Evolutionary conservation across 2,329 filamentous ascomycete species (phyloP), one percentile per base, ranked within the genome.

Genomic region (Trichoderma citrinoviride): DNA sequence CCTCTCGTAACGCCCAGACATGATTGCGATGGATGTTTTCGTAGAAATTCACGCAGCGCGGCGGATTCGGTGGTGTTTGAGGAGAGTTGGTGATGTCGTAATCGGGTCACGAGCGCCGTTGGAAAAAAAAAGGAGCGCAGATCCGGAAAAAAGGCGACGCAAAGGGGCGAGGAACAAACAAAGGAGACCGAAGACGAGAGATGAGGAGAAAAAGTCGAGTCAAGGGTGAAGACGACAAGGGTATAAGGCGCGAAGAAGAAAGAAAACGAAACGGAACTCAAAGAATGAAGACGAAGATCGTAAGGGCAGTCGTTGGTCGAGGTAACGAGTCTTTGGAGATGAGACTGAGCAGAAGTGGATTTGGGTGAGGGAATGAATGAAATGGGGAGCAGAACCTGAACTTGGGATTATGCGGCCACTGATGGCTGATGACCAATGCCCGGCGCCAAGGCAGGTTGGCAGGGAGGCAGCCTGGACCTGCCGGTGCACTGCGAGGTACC

Each of bases 1-100:
- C 79, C 84, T 79, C 73, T 86, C 85, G 73, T 88, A 88, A 56
- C 82, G 77, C 69, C 79, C 80, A 67, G 84, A 73, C 84, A 86
- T 86, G 70, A 72, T 77, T 74, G 67, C 54, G 47, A 27, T 15
- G 25, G 23, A 60, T 14, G 10, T 23, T 54, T 49, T 10, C 44
- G 40, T 46, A 25, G 8, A 52, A 40, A 37, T 41, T 61, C 64
- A 55, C 64, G 50, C 52, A 60, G 54, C 8, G 44, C 33, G 23
- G 61, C 17, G n/a, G 40, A 33, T 17, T 41, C 33, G 44, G 60
- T 27, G 47, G 27, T 43, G 21, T 40, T 61, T 43, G 54, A 40
- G 29, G 12, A 49, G 33, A 25, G 33, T 27, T 49, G 25, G 37
- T 43, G 46, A 53, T 53, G 58, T 66, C 64, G 64, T 55, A 62